Percentiles rank a stretch among this genome's conserved stretches.
phyloP scores from a whole-genome alignment of 192 early-diverging fungal species.

The Geranomyces michiganensis region DNA sequence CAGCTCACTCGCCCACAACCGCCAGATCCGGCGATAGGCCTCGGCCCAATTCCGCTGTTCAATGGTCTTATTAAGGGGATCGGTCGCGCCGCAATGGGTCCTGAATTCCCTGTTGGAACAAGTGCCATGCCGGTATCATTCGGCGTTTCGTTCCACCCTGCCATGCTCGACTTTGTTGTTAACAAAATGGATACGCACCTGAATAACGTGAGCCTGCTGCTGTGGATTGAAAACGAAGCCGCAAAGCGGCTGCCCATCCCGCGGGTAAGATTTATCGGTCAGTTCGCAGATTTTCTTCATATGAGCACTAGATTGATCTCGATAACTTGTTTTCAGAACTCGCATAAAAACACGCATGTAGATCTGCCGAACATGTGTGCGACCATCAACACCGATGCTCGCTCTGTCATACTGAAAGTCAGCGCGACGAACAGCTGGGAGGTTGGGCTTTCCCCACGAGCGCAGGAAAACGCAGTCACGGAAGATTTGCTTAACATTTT shows the following conservation, averaged over 20 bases:
- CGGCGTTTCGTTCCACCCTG: slow-evolving; percentile 21
- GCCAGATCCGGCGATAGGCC: not conserved
- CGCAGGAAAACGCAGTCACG: not conserved
- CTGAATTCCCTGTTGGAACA: slow-evolving; percentile 15
- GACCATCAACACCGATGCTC: slow-evolving; percentile 13
- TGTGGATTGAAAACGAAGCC: slow-evolving; percentile 19
- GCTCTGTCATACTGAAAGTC: slow-evolving; percentile 5
- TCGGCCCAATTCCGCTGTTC: slow-evolving; percentile 7
- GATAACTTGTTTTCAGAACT: not conserved
- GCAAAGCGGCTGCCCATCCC: slow-evolving; percentile 14
- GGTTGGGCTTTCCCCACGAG: not conserved
- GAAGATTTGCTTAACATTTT: not conserved
- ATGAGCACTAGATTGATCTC: not conserved
- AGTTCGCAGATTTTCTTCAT: not conserved
- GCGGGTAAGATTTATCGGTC: not conserved
- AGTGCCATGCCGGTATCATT: slow-evolving; percentile 15
- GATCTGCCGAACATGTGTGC: slow-evolving; percentile 14
- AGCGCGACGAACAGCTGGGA: slow-evolving; percentile 19
- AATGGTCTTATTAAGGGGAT: slow-evolving; percentile 15
- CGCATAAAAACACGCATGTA: not conserved
- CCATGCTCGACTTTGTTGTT: slow-evolving; percentile 15
- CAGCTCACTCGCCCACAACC: not conserved
- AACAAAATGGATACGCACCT: slow-evolving; percentile 23
- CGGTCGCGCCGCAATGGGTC: not conserved
- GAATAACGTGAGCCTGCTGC: slow-evolving; percentile 19